Evolutionary conservation across 371 early-diverging fungal genomes (phyloP).

Genomic region (Apophysomyces trapeziformis): DNA sequence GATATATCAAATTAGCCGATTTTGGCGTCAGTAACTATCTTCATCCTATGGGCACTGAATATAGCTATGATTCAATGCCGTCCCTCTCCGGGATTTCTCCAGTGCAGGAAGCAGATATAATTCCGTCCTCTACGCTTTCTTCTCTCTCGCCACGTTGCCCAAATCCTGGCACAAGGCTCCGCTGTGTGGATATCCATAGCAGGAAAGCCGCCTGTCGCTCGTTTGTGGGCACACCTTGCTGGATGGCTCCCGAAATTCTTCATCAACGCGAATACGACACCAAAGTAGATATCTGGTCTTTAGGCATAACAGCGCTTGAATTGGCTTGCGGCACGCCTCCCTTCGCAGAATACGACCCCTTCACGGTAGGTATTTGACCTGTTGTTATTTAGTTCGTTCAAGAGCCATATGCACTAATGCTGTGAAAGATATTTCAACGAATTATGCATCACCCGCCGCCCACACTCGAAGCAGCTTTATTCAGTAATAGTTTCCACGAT

Average conservation of each 20-base stretch:
- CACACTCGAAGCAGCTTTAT: constrained; percentile 24
- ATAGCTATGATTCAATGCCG: constrained; percentile 83
- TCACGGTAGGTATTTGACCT: constrained; percentile 50
- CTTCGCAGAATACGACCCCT: constrained; percentile 86
- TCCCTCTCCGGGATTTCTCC: constrained; percentile 65
- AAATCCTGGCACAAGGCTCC: background rate
- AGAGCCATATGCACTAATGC: too few species aligned
- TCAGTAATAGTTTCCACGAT: constrained; percentile 27
- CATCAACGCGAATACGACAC: constrained; percentile 75
- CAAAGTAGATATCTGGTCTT: constrained; percentile 87
- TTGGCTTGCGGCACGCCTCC: constrained; percentile 95
- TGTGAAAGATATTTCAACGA: constrained; percentile 37
- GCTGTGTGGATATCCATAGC: constrained; percentile 4
- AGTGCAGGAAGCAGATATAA: constrained; percentile 15
- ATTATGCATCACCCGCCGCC: constrained; percentile 45
- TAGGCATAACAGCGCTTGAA: constrained; percentile 96
- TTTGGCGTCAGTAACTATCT: constrained; percentile 51
- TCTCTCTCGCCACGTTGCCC: constrained; percentile 1
- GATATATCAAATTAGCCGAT: constrained; percentile 49
- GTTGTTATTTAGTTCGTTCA: too few species aligned
- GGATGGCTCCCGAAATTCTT: constrained; percentile 92
- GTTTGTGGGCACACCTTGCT: constrained; percentile 87
- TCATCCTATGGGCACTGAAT: constrained; percentile 70
- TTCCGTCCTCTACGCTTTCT: background rate
- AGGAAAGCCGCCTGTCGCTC: constrained; percentile 42